Base-by-base conservation (phyloP, 139 green algal species). In the Chlamydomonas asymmetrica region DNA sequence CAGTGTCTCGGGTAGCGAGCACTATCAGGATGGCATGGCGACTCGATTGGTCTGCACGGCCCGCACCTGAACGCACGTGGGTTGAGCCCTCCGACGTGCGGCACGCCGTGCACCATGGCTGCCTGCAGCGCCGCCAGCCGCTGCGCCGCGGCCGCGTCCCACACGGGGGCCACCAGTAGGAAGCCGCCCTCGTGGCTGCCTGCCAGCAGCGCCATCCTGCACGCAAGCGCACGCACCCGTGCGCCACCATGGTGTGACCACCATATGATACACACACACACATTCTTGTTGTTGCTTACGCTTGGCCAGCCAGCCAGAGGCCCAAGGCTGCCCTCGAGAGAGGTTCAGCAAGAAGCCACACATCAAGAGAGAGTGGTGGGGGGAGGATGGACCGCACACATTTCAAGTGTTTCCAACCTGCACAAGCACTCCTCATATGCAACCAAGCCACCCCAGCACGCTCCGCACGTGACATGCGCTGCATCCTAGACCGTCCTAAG, bases 71-170 rank as follows among this genome's bases (percentile, higher is more conserved):
- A 95, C 16, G 87, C 78, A 5, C 76, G 79, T 23, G 91, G 90
- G 75, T 95, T 95, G 35, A 95, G 77, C 4, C 91, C 91, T 8
- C 85, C 91, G 22, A 77, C 62, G 52, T 95, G 90, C 32, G 59
- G 66, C 38, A 91, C 63, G 31, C 54, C 54, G 32, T 73, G 45
- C n/a, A 45, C 50, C 38, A 95, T 61, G 59, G 83, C 75, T 48
- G 56, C 62, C 83, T 92, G 86, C 63, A 91, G 74, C 37, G 59
- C 61, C 7, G 43, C 31, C 57, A 92, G 80, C 69, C 75, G 65
- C 20, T 59, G 39, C 13, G 68, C 63, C 6, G 69, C 60, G 4
- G 63, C 68, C 22, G 76, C 16, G 54, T 80, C 71, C 40, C 73
- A 78, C 39, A 79, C 31, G 2, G 74, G 75, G 8, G 62, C 54